Conservation (phyloP, 2,329 filamentous ascomycete genomes). For the Neofusicoccum cordaticola region DNA sequence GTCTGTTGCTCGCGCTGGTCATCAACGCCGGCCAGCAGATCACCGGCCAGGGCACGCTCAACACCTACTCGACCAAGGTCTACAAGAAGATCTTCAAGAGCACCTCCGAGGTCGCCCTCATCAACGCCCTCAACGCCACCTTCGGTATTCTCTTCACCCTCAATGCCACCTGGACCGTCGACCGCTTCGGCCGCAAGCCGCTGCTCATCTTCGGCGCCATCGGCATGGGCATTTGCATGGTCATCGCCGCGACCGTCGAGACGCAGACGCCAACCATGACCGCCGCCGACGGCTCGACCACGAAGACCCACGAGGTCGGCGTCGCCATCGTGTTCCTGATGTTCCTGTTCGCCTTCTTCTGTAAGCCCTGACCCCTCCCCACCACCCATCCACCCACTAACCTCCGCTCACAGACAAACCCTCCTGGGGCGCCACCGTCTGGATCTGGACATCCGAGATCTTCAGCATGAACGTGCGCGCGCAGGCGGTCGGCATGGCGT, state of each 20-base stretch:
- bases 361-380: slow-evolving; percentile 35
- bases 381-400: slow-evolving; percentile 24
- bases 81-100: slow-evolving; percentile 68
- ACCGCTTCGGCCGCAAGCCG: slow-evolving; percentile 68
- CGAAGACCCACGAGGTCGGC: slow-evolving; percentile 59
- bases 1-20: slow-evolving; percentile 62
- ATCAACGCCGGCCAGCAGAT: slow-evolving; percentile 71
- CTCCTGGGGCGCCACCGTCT: slow-evolving; percentile 66
- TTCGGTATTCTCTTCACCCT: slow-evolving; percentile 71
- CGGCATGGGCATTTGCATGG: slow-evolving; percentile 69
- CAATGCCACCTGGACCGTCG: slow-evolving; percentile 70
- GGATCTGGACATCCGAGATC: slow-evolving; percentile 69
- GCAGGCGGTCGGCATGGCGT: slow-evolving; percentile 67
- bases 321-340: slow-evolving; percentile 68
- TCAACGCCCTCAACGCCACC: slow-evolving; percentile 72
- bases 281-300: slow-evolving; percentile 38
- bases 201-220: slow-evolving; percentile 66
- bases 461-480: slow-evolving; percentile 72
- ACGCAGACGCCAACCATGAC: slow-evolving; percentile 55
- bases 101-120: slow-evolving; percentile 59
- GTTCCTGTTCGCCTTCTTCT: slow-evolving; percentile 65
- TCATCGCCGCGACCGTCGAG: slow-evolving; percentile 59
- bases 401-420: slow-evolving; percentile 55
- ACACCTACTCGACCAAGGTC: slow-evolving; percentile 70
- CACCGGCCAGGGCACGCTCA: slow-evolving; percentile 69